Evolutionary conservation across 208 protist genomes (phyloP), one percentile per base, ranked within the genome.

Genomic region (Acanthamoeba lenticulata): DNA sequence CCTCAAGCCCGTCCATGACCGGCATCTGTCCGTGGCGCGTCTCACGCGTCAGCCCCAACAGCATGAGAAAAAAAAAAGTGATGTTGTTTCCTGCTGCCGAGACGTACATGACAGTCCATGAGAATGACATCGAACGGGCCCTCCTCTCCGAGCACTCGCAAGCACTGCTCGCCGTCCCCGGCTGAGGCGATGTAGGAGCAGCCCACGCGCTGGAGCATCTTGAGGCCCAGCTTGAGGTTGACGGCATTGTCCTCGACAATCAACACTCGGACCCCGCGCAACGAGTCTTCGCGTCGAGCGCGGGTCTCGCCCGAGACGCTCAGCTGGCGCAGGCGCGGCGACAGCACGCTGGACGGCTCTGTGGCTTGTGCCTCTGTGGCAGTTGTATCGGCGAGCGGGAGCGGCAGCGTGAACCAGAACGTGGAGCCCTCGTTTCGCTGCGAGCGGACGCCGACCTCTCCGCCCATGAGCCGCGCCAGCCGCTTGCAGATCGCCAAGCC

Each of bases 171-270:
- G 32, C 95, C 96, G 86, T 96, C 89, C 27, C 62, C 42, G 4
- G 93, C 90, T 34, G 89, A 29, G 4, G 49, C 62, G 27, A 93
- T 57, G 11, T 9, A n/a, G n/a, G n/a, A 32, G 62, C 74, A 93
- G 38, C 81, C 95, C 3, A 96, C 21, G 13, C 93, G 42, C 40
- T 94, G 85, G 11, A 97, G 65, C 19, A 95, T 69, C 44, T 96
- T 94, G n/a, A 60, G 91, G 1, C 97, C 55, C 34, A 97, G 69
- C 2, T 95, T 90, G 57, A 95, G 92, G 79, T 97, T 97, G 21
- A 96, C n/a, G 29, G 45, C 34, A 83, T 97, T 97, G 69, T 97
- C 96, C 69, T 97, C 96, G 2, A 96, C 96, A 0, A 97, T 21
- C 13, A 97, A 40, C 24, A 96, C 83, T 27, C 40, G 44, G 27